Percentiles rank a stretch among this genome's conserved stretches.
Evolutionary conservation across 768 basidiomycete species (phyloP).

Genomic region (Lentinula sp.): DNA sequence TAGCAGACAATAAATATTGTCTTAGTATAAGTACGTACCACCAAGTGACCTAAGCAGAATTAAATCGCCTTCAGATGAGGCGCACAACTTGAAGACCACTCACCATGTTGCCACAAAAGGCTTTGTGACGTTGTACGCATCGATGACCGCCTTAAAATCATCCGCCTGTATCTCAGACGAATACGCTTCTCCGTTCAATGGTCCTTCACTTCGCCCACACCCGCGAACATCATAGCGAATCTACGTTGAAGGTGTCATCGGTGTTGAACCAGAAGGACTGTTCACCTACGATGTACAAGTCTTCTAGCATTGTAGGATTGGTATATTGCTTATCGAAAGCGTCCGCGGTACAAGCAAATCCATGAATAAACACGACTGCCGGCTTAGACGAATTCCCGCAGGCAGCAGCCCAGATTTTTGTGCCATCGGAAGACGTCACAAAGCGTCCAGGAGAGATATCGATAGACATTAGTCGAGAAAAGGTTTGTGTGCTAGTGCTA

Average conservation of each 20-base stretch:
- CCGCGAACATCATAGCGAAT: slow-evolving; percentile 18
- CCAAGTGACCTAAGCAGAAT: not conserved
- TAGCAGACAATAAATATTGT: not conserved
- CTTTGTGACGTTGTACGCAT: slow-evolving; percentile 10
- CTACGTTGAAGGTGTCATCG: not conserved
- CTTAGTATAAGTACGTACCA: not conserved
- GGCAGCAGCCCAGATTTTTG: slow-evolving; percentile 14
- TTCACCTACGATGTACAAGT: slow-evolving; percentile 8
- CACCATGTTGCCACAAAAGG: slow-evolving; percentile 16
- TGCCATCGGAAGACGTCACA: slow-evolving; percentile 13
- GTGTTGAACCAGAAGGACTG: not conserved
- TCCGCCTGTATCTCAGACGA: slow-evolving; percentile 11
- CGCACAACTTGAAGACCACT: not conserved
- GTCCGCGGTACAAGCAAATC: slow-evolving; percentile 7
- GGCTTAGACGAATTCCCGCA: slow-evolving; percentile 15
- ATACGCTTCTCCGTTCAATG: slow-evolving; percentile 9
- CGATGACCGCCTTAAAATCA: slow-evolving; percentile 11
- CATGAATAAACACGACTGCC: slow-evolving; percentile 15
- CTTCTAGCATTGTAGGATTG: not conserved
- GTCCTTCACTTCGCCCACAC: slow-evolving; percentile 13
- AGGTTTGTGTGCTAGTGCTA: too few species aligned
- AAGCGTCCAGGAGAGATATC: slow-evolving; percentile 3
- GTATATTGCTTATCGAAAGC: slow-evolving; percentile 12
- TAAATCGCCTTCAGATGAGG: not conserved
- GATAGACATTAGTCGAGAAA: not conserved